Base-by-base conservation (phyloP, 2,329 filamentous ascomycete genomes). In the Penicillium sp. region DNA sequence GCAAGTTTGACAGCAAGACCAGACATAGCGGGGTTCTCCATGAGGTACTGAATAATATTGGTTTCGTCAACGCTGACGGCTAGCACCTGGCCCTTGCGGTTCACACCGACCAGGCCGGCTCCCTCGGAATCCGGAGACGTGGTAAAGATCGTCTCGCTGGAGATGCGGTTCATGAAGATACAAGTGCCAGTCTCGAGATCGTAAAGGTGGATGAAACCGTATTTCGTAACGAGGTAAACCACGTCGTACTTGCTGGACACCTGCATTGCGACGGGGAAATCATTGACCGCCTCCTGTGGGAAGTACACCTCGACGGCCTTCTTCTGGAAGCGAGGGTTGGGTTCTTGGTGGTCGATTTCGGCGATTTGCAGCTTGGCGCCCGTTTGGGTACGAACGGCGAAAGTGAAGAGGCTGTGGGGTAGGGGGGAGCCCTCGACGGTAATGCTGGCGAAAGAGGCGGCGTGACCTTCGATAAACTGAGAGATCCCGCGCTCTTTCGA, bases 151-250 rank as follows among this genome's bases (percentile, higher is more conserved):
- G 93, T 98, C 68, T 98, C 93, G 76, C 89, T 95, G 31, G 93
- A 98, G 64, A 98, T 98, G 62, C 94, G 86, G 78, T 98, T 98
- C 89, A 98, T 94, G 80, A 96, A 98, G 67, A 98, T 93, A 69
- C 88, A 94, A 12, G 86, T 87, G 51, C 88, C 94, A 7, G 87
- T 93, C 76, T 98, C 94, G 50, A 98, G 82, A 65, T 98, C 94
- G 73, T 98, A 97, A 22, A 98, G 81, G 72, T 98, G 93, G 63
- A 98, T 97, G 74, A 97, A 98, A 46, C 93, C 93, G 65, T 96
- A 98, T 72, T 98, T 98, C 50, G 93, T 98, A 55, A 98, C 88
- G 64, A 98, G 82, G 72, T 96, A 96, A 64, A 98, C 85, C 66
- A 98, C 83, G 64, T 90, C 91, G 72, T 98, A 98, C 73, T 93